Conservation (phyloP, 371 early-diverging fungal species). For the Rhizopus delemar region DNA sequence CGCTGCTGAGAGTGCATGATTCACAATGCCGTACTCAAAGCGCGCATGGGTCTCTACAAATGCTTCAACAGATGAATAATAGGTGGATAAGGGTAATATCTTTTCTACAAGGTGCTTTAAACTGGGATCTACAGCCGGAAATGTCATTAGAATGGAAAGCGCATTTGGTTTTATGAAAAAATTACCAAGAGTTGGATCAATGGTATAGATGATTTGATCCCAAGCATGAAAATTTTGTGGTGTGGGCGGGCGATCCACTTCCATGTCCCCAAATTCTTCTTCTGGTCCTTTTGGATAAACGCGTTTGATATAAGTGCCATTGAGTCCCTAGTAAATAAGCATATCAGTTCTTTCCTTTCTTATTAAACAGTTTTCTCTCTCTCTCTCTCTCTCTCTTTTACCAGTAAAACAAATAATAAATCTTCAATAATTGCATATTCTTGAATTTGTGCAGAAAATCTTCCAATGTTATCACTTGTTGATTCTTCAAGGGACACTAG, state of each 20-base stretch:
- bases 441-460: slow-evolving; percentile 57
- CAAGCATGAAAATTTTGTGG: slow-evolving; percentile 23
- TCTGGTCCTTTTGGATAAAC: slow-evolving; percentile 28
- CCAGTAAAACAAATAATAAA: slow-evolving; percentile 83
- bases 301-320: slow-evolving; percentile 72
- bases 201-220: slow-evolving; percentile 39
- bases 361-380: neutral
- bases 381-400: slow-evolving; percentile 26
- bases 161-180: neutral
- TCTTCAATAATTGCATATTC: slow-evolving; percentile 88
- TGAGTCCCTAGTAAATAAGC: slow-evolving; percentile 65
- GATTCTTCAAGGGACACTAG: slow-evolving; percentile 4
- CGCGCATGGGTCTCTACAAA: slow-evolving; percentile 75
- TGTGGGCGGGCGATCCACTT: slow-evolving; percentile 30
- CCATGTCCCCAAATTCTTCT: slow-evolving; percentile 26
- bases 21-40: slow-evolving; percentile 84
- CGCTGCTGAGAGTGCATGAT: slow-evolving; percentile 87
- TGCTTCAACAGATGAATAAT: slow-evolving; percentile 69
- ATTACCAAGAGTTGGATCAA: slow-evolving; percentile 58
- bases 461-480: slow-evolving; percentile 19
- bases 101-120: slow-evolving; percentile 73
- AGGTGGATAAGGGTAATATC: slow-evolving; percentile 74
- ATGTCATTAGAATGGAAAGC: neutral
- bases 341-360: neutral
- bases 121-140: slow-evolving; percentile 67